Evolutionary conservation across 306 rosid species (phyloP), one percentile per base, ranked within the genome.

Genomic region (Pachyrhizus erosus): DNA sequence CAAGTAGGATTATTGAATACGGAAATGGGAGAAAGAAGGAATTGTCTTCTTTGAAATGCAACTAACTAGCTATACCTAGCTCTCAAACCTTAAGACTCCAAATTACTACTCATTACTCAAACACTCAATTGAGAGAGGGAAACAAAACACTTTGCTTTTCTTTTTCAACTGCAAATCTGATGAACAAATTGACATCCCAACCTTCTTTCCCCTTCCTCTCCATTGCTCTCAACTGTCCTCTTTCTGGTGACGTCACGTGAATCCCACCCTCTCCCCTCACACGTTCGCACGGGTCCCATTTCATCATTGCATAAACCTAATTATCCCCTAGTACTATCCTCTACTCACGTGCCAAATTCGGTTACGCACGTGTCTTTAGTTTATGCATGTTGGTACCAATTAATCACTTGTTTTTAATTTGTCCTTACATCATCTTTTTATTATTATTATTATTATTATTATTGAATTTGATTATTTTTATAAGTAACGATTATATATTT

Each of bases 181-280:
- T 73, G 34, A 37, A 49, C 79, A 27, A 46, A 87, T 88, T 89
- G 96, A 94, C 95, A 82, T 39, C 84, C 86, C 93, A 91, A 85
- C 98, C 79, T 68, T 68, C 79, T 69, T 52, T 15, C n/a, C n/a
- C n/a, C n/a, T n/a, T n/a, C n/a, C n/a, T n/a, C 43, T 20, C 67
- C 58, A 40, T 26, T 64, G 26, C 73, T 66, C 80, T 81, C 72
- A 48, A 49, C 75, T 40, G 66, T 80, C 74, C 8, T 42, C 78
- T 76, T 82, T 82, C 82, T 43, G 48, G 54, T 79, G 75, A 83
- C 82, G 82, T 94, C 98, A 92, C 96, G 88, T 88, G 97, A 89
- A 84, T 88, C 94, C 89, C 89, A 90, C 87, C 85, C 87, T 83
- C 91, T 77, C 87, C 21, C 68, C 82, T 80, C 91, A 86, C 95